phyloP scores from a whole-genome alignment of 208 protist species.

The Wallacemonas sp. region DNA sequence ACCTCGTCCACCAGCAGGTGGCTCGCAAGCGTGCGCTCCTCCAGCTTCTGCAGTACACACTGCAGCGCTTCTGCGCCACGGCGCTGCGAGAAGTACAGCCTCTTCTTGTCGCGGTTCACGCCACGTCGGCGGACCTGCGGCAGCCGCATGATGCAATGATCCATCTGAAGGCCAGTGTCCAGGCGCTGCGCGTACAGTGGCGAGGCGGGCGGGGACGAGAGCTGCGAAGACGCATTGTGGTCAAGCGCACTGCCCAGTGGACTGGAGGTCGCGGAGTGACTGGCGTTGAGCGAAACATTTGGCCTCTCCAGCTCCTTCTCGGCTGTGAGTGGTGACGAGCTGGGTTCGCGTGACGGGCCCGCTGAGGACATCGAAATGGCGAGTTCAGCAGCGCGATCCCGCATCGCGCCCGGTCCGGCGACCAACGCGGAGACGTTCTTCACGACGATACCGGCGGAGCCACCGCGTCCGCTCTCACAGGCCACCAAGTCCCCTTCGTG shows the following conservation, averaged over 20 bases:
- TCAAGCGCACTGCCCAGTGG: not conserved
- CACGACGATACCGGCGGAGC: constrained; percentile 55
- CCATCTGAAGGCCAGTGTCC: constrained; percentile 18
- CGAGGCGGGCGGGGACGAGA: not conserved
- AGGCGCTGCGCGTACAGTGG: constrained; percentile 20
- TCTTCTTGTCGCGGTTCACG: constrained; percentile 81
- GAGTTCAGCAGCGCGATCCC: not conserved
- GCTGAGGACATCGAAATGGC: not conserved
- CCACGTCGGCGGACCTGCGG: constrained; percentile 63
- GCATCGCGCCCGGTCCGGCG: not conserved
- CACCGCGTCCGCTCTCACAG: constrained; percentile 51
- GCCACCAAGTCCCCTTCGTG: constrained; percentile 66
- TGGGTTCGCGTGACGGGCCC: too few relatives aligned
- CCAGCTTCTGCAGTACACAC: constrained; percentile 37
- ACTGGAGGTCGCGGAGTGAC: not conserved
- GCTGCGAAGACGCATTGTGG: not conserved
- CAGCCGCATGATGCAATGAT: constrained; percentile 47
- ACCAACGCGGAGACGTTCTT: constrained; percentile 48
- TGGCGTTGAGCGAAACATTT: not conserved
- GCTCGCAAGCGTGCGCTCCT: constrained; percentile 25
- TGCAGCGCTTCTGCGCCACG: constrained; percentile 65
- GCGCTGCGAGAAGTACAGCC: constrained; percentile 62
- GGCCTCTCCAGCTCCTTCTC: too few relatives aligned
- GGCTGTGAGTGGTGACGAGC: too few relatives aligned
- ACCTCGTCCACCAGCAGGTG: constrained; percentile 38